These are phyloP conservation scores for Purpureocillium lavendulum DNA, from an alignment of 2,329 filamentous ascomycete species.

Conservation along the genomic window DNA sequence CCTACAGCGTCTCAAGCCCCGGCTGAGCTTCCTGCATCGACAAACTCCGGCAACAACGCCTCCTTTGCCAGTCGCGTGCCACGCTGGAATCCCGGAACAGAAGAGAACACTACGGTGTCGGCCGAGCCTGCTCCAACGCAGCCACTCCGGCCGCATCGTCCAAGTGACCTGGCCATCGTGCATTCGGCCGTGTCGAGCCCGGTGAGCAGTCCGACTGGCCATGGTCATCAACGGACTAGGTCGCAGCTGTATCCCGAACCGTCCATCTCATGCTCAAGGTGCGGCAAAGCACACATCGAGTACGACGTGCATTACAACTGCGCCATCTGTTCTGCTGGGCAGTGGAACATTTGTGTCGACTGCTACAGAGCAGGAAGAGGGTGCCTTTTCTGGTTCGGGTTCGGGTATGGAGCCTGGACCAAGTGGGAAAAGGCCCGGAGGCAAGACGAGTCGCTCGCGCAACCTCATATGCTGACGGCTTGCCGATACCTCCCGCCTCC, in stretches of 20 bases:
- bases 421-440: constrained; percentile 52
- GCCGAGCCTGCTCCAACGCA: constrained; percentile 13
- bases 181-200: constrained; percentile 23
- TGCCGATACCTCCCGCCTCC: constrained; percentile 47
- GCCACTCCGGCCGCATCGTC: constrained; percentile 20
- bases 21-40: constrained; percentile 10
- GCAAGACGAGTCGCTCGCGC: constrained; percentile 30
- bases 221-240: constrained; percentile 30
- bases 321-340: constrained; percentile 55
- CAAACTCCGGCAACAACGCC: constrained; percentile 14
- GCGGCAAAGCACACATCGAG: constrained; percentile 64
- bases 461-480: constrained; percentile 50
- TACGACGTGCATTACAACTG: constrained; percentile 86
- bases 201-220: constrained; percentile 19
- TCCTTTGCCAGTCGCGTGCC: constrained; percentile 29
- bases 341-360: constrained; percentile 69
- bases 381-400: constrained; percentile 83
- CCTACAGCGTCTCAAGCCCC: constrained; percentile 14
- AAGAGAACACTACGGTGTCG: constrained; percentile 5
- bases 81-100: constrained; percentile 12
- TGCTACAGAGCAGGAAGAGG: constrained; percentile 74
- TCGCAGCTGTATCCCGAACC: constrained; percentile 59
- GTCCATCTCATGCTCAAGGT: constrained; percentile 64
- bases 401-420: constrained; percentile 62
- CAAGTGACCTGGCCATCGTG: constrained; percentile 30